Evolutionary conservation across 768 basidiomycete genomes (phyloP), one percentile per base, ranked within the genome.

Genomic region (Candolleomyces efflorescens): DNA sequence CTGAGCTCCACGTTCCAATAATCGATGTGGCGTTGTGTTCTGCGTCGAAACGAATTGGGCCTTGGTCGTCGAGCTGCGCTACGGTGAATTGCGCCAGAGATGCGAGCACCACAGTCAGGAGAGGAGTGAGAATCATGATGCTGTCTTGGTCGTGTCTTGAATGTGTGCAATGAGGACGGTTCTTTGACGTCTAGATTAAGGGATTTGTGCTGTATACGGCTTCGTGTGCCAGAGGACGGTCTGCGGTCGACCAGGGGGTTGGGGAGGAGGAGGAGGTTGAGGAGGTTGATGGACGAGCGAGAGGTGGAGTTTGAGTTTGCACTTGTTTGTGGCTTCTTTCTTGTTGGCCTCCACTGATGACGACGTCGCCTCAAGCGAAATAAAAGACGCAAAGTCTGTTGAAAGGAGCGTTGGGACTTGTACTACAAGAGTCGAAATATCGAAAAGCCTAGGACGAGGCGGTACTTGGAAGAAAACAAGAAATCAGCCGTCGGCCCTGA

Each of bases 1-100:
- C 92, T 38, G 92, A 87, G 50, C 81, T 81, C 96, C 96, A 98
- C 11, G 94, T 94, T 0, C 96, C 96, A 27, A 66, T 61, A 52
- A 98, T 74, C 55, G 73, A 49, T 0, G 92, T 92, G 3, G 82
- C 76, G 68, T 95, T 95, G 67, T 88, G 85, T 0, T 54, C 64
- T 1, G 65, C 0, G 65, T 81, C 69, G 65, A 73, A 84, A 0
- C 62, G 56, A 58, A 82, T 80, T 55, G 59, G 56, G 10, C 62
- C 64, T 39, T 61, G 61, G 44, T 61, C 46, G 52, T 65, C 61
- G 59, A 62, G 64, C 61, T 79, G 76, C 10, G 74, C 72, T 32
- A 61, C 67, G 22, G 64, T 69, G 41, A 71, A 59, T 53, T 71
- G 66, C 48, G 73, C 71, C 32, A 78, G 60, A 47, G 70, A 72